Evolutionary conservation across 768 basidiomycete genomes (phyloP), one percentile per base, ranked within the genome.

Genomic region (Suillus luteus): DNA sequence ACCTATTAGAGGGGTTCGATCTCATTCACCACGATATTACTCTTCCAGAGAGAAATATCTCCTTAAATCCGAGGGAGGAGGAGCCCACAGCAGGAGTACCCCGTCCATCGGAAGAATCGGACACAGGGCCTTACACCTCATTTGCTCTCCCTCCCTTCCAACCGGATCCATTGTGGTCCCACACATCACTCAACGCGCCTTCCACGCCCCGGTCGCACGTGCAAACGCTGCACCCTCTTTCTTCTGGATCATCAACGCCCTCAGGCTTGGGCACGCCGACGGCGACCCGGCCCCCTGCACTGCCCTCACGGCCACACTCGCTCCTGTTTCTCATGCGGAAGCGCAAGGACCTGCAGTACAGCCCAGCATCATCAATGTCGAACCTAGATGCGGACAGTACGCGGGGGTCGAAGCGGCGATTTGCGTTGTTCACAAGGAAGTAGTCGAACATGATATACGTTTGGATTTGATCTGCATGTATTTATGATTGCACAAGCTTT

Each of bases 1-100:
- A 80, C 65, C 79, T 84, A 49, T 72, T 83, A 60, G 76, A 79
- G 33, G 78, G 72, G 15, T 75, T 84, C 24, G 82, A 82, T 62
- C 68, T 75, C 63, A 74, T 76, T 58, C 71, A 75, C 59, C 69
- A 79, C 55, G 68, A 77, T 37, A 65, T 77, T 40, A 55, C 70
- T 35, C 77, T 78, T 62, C 73, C 72, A n/a, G 64, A 74, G 63
- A 72, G 73, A 68, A 70, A 73, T 57, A 14, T 73, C 24, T 75
- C 75, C 55, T 63, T 65, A 60, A 75, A 67, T 54, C 71, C 69
- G 27, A 75, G 64, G 66, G 73, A 73, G 65, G 72, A 75, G 68
- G 67, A 59, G 48, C 71, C 71, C 10, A 70, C 72, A 55, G 72
- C 72, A 61, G 73, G 67, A 59, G 46, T 9, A 27, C 60, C 73